These are phyloP conservation scores for Beauveria sp. DNA, from an alignment of 2,329 filamentous ascomycete species.

Conservation along the genomic window DNA sequence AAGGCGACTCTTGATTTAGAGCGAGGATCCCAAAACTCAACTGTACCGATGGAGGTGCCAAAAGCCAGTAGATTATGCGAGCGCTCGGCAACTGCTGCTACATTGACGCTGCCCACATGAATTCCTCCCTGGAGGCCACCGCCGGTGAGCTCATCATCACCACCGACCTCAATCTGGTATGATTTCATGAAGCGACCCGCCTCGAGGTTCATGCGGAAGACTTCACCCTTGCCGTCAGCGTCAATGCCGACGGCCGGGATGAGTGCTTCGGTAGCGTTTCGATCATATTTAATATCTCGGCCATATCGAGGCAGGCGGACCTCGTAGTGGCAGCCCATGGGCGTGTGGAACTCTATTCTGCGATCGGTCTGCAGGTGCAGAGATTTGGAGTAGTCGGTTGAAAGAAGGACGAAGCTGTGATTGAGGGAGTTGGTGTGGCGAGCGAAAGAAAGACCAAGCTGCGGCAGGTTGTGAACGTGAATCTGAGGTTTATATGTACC, in stretches of 20 bases:
- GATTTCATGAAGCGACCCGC: slow-evolving; percentile 89
- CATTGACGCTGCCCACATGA: slow-evolving; percentile 77
- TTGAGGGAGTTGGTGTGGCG: slow-evolving; percentile 90
- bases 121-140: slow-evolving; percentile 82
- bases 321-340: slow-evolving; percentile 77
- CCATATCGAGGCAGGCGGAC: slow-evolving; percentile 91
- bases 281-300: slow-evolving; percentile 79
- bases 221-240: slow-evolving; percentile 77
- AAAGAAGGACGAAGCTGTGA: slow-evolving; percentile 81
- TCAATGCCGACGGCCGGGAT: slow-evolving; percentile 85
- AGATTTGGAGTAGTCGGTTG: slow-evolving; percentile 87
- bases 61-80: slow-evolving; percentile 90
- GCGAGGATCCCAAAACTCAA: slow-evolving; percentile 93
- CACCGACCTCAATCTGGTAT: slow-evolving; percentile 84
- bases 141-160: slow-evolving; percentile 66
- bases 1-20: slow-evolving; percentile 75
- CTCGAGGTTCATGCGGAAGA: slow-evolving; percentile 88
- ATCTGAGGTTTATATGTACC: slow-evolving; percentile 66
- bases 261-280: slow-evolving; percentile 73
- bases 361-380: slow-evolving; percentile 89
- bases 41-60: slow-evolving; percentile 88
- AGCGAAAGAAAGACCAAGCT: slow-evolving; percentile 87
- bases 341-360: slow-evolving; percentile 86
- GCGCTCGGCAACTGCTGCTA: slow-evolving; percentile 75
- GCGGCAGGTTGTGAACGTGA: slow-evolving; percentile 89